A percentile compares a stretch with the other conserved stretches of the same genome.
Conservation (phyloP, 2,329 filamentous ascomycete species). For the Alternaria consortialis region DNA sequence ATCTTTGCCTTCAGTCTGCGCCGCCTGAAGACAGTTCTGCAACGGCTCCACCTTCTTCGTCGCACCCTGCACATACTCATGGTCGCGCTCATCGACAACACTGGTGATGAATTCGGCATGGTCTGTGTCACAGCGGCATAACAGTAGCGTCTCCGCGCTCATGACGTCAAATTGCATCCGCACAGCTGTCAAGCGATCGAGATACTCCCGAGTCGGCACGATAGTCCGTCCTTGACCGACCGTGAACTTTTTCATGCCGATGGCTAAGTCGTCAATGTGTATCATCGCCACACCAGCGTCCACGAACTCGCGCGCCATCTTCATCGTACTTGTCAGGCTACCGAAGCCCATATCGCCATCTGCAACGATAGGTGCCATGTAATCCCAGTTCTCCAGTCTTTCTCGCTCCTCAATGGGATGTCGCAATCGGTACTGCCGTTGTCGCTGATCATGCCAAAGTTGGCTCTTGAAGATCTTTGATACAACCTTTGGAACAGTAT, state of each 20-base stretch:
- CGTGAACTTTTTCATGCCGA: constrained; percentile 58
- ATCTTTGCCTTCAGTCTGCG: constrained; percentile 33
- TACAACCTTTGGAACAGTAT: constrained; percentile 55
- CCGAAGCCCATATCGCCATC: constrained; percentile 58
- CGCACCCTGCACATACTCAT: constrained; percentile 53
- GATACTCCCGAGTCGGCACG: constrained; percentile 53
- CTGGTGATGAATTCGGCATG: constrained; percentile 53
- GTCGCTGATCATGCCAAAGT: constrained; percentile 54
- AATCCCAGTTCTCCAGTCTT: constrained; percentile 51
- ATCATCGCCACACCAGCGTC: constrained; percentile 56
- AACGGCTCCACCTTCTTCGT: constrained; percentile 45
- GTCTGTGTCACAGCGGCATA: constrained; percentile 53
- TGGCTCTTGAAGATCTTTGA: constrained; percentile 54
- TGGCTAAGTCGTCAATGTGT: constrained; percentile 56
- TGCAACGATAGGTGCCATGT: constrained; percentile 53
- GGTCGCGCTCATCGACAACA: constrained; percentile 51
- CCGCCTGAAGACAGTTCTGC: constrained; percentile 32
- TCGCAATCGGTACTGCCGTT: constrained; percentile 51
- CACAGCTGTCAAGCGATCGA: constrained; percentile 48
- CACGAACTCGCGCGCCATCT: constrained; percentile 55
- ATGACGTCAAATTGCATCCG: constrained; percentile 55
- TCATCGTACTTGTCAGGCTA: constrained; percentile 52
- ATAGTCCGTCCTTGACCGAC: constrained; percentile 53
- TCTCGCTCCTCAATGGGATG: constrained; percentile 42
- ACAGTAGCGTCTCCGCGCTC: constrained; percentile 52